phyloP scores from a whole-genome alignment of 148 eudicot species.

The Nepenthes mirabilis region DNA sequence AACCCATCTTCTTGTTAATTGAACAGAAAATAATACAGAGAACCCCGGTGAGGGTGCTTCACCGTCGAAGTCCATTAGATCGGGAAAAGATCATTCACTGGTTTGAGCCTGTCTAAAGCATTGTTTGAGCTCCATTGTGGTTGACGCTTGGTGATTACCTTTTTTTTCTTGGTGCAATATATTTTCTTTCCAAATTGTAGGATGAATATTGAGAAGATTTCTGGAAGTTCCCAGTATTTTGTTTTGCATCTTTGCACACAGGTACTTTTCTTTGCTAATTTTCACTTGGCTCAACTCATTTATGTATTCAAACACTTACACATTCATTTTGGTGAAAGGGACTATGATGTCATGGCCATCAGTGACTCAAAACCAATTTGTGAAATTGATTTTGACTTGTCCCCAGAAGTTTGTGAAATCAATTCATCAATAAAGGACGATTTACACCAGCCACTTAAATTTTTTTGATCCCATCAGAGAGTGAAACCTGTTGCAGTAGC shows the following conservation, averaged over 20 bases:
- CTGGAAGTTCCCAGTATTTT: constrained; percentile 70
- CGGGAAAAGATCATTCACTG: constrained; percentile 89
- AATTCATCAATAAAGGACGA: too few species aligned
- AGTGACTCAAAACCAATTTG: too few species aligned
- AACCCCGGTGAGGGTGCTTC: constrained; percentile 94
- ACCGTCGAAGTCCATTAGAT: constrained; percentile 91
- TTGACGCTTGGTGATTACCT: too few species aligned
- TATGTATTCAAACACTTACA: too few species aligned
- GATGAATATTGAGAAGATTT: constrained; percentile 83
- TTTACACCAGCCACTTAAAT: too few species aligned
- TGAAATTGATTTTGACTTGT: too few species aligned
- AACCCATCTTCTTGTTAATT: constrained; percentile 2
- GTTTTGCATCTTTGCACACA: constrained; percentile 92
- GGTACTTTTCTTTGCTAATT: constrained; percentile 24
- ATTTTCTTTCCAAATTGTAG: constrained; percentile 15
- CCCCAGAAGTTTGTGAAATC: too few species aligned
- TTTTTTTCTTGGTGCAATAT: background rate
- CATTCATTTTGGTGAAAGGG: too few species aligned
- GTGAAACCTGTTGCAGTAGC: too few species aligned
- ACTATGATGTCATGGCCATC: too few species aligned
- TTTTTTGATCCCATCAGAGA: too few species aligned
- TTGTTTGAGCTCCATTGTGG: background rate
- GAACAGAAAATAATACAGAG: constrained; percentile 66
- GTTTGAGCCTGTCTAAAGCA: constrained; percentile 19
- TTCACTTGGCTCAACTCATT: too few species aligned